Evolutionary conservation across 2,329 filamentous ascomycete species (phyloP).

Genomic region (Cytospora chrysosperma): DNA sequence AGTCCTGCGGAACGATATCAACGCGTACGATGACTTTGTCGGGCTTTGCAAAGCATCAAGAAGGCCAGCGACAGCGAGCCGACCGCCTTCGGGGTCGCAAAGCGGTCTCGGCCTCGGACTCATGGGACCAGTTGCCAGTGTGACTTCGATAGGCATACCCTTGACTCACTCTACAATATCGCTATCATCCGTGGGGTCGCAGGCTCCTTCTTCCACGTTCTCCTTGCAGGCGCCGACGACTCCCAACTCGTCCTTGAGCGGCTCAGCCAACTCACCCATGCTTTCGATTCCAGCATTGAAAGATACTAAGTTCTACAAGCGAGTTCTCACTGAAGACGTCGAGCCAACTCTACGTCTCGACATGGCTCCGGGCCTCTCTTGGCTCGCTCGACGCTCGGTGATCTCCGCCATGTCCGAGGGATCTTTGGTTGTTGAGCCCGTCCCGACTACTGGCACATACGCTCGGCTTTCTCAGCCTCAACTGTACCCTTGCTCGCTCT

Average conservation of each 20-base stretch:
- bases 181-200: slow-evolving; percentile 45
- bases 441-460: slow-evolving; percentile 59
- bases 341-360: slow-evolving; percentile 92
- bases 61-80: slow-evolving; percentile 61
- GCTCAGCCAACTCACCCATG: slow-evolving; percentile 39
- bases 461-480: slow-evolving; percentile 51
- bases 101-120: slow-evolving; percentile 59
- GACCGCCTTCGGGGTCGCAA: slow-evolving; percentile 71
- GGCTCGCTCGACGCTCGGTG: slow-evolving; percentile 85
- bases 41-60: slow-evolving; percentile 70
- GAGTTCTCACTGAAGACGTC: slow-evolving; percentile 83
- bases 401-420: slow-evolving; percentile 81
- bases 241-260: slow-evolving; percentile 52
- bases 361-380: slow-evolving; percentile 84
- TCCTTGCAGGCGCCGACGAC: slow-evolving; percentile 60
- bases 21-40: slow-evolving; percentile 81
- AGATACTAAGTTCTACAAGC: slow-evolving; percentile 93
- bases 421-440: slow-evolving; percentile 84
- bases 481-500: slow-evolving; percentile 75
- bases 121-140: slow-evolving; percentile 40
- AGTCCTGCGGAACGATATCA: slow-evolving; percentile 77
- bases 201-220: slow-evolving; percentile 48
- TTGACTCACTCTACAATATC: slow-evolving; percentile 63
- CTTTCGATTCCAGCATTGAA: slow-evolving; percentile 64
- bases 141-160: slow-evolving; percentile 33